Conservation (phyloP, 345 rosid genomes). For the Cardamine chenopodiifolia region DNA sequence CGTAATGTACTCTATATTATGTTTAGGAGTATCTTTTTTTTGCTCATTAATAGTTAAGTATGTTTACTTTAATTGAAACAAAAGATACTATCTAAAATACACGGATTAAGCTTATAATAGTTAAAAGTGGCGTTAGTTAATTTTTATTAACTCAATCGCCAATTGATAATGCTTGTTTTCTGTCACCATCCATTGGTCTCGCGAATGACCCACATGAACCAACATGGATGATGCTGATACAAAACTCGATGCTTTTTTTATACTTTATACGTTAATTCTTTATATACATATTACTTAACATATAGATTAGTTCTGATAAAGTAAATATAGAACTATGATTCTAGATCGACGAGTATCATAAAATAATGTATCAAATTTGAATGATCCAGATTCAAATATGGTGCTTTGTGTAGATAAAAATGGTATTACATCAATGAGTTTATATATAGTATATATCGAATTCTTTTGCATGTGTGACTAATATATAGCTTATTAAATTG, state of each 20-base stretch:
- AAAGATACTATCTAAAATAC: constrained; percentile 10
- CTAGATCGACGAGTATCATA: not conserved
- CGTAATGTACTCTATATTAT: no score
- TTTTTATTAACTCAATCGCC: constrained; percentile 18
- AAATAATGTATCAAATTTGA: not conserved
- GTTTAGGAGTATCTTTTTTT: no score
- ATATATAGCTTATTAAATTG: not conserved
- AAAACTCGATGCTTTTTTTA: not conserved
- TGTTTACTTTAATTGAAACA: not conserved
- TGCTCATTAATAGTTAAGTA: not conserved
- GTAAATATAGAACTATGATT: not conserved
- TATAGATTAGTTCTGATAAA: not conserved
- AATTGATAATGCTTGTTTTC: constrained; percentile 25
- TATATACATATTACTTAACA: not conserved
- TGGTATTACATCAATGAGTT: not conserved
- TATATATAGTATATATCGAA: not conserved
- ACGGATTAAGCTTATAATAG: constrained; percentile 19
- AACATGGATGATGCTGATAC: constrained; percentile 29
- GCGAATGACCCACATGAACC: constrained; percentile 39
- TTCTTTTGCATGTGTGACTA: not conserved
- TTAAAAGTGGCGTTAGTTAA: constrained; percentile 22
- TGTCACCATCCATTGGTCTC: constrained; percentile 33
- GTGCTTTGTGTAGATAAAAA: not conserved
- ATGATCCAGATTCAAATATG: not conserved
- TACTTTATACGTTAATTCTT: constrained; percentile 1